Conservation (phyloP, 176 grass and related monocot genomes). For the Sorghum bicolor region Sorghum_bicolor_NCBIv3 NC_012875.2:45902001-45902500, state of each 20-base stretch:
- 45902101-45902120: no score
- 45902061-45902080: no score
- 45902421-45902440: neutral
- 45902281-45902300: conserved; percentile 22
- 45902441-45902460: neutral
- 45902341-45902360: neutral
- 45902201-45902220: no score
- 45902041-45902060: no score
- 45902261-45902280: neutral
- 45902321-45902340: neutral
- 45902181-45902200: no score
- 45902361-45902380: neutral
- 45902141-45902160: no score
- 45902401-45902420: conserved; percentile 13
- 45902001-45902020: no score
- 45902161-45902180: no score
- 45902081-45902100: no score
- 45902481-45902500: neutral
- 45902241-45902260: neutral
- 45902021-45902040: no score
- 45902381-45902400: neutral
- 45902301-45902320: neutral
- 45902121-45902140: no score
- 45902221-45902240: conserved; percentile 19
- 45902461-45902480: neutral